A percentile compares a stretch with the other conserved stretches of the same genome.
phyloP scores from a whole-genome alignment of 345 rosid species.

The Triadica sebifera region DNA sequence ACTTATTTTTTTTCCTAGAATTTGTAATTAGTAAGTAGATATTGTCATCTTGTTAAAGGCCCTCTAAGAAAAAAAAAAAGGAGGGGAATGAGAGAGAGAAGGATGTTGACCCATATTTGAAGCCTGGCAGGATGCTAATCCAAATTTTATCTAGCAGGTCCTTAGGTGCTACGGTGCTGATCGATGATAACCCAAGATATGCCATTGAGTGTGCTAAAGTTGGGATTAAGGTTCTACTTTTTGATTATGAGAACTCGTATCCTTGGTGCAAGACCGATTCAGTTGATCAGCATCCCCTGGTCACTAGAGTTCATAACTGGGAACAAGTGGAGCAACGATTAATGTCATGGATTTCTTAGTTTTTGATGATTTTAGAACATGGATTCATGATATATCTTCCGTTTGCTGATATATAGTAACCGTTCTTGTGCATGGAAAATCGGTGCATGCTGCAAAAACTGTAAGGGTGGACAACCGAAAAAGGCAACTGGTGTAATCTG shows the following conservation, averaged over 20 bases:
- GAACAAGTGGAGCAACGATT: conserved; percentile 76
- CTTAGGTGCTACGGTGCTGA: conserved; percentile 78
- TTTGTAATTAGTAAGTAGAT: background rate
- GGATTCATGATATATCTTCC: background rate
- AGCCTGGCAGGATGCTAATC: background rate
- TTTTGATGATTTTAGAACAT: background rate
- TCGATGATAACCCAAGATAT: conserved; percentile 95
- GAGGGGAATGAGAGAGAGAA: background rate
- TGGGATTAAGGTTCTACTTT: conserved; percentile 85
- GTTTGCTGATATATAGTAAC: too few relatives aligned
- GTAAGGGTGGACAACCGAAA: conserved; percentile 8
- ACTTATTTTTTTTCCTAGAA: too few relatives aligned
- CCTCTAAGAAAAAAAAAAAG: background rate
- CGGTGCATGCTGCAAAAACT: background rate
- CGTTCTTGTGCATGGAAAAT: conserved; percentile 3
- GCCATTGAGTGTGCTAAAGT: conserved; percentile 81
- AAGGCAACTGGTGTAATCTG: background rate
- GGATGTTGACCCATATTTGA: too few relatives aligned
- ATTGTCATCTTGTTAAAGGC: background rate
- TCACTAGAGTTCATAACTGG: conserved; percentile 85
- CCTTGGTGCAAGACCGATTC: conserved; percentile 87
- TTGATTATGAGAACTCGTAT: conserved; percentile 85
- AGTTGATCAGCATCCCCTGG: conserved; percentile 62
- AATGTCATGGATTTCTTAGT: conserved; percentile 49
- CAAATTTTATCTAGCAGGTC: conserved; percentile 41